Evolutionary conservation across 176 grass and related monocot genomes (phyloP), one percentile per base, ranked within the genome.

Genomic region (Triticum timopheevii): DNA sequence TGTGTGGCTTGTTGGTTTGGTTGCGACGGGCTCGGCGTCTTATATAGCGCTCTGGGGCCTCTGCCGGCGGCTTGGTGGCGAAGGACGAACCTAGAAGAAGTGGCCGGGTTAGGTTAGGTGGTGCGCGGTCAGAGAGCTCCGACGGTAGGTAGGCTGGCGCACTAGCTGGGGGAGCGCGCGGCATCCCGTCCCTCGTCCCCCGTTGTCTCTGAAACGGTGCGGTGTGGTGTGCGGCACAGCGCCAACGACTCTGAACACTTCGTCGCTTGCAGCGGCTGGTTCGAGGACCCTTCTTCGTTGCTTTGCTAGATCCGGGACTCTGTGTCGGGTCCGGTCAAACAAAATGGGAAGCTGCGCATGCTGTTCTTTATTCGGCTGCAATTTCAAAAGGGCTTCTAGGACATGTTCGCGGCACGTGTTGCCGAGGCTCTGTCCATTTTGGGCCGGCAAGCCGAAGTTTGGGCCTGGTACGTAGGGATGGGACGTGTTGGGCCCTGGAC

Each of bases 1-100:
- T 76, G 85, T 79, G 85, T 39, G 77, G 67, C 77, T 54, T 54
- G 50, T 63, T 50, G 38, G 33, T 50, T 63, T 50, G 38, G 33
- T 50, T 61, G 85, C 78, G 58, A 27, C 17, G 56, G 61, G 58
- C 8, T 19, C 25, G 45, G 27, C 73, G 45, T 3, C 1, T 52
- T 76, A 30, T 76, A 31, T 76, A 76, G 25, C 3, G 73, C 28
- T 72, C 13, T 75, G 50, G 50, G 0, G 72, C 72, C 72, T 39
- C n/a, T 73, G 36, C 10, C 36, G 38, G 69, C 36, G 40, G 70
- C 13, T 52, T 17, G 44, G 73, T 52, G 13, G 73, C 2, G 16
- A 54, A 54, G 50, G 40, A 19, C 45, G 70, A 73, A 12, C 10
- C 38, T 24, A 54, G 50, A 54, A 13, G 39, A 74, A 17, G 72